These are phyloP conservation scores for Borovskyia barvae DNA, from an alignment of 208 protist genomes.

Conservation along the genomic window DNA sequence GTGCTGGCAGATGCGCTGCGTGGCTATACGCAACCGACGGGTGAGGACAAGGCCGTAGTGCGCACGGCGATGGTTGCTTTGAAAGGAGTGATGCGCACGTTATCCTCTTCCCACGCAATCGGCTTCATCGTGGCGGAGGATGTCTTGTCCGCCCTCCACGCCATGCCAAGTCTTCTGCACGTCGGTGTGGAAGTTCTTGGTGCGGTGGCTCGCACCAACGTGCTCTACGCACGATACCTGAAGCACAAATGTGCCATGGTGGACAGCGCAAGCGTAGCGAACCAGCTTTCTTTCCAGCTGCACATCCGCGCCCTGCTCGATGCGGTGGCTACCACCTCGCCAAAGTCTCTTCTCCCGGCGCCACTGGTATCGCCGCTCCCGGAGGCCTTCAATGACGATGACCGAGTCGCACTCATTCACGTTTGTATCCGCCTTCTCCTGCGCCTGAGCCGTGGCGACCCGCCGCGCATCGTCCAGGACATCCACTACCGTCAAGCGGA, in stretches of 20 bases:
- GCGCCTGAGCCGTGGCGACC: conserved; percentile 30
- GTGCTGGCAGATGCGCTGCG: conserved; percentile 43
- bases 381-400: too few species aligned
- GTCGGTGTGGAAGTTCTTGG: conserved; percentile 31
- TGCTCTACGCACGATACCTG: conserved; percentile 29
- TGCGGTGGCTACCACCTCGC: background rate
- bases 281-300: conserved; percentile 18
- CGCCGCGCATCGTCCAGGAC: conserved; percentile 27
- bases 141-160: conserved; percentile 31
- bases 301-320: conserved; percentile 24
- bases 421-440: conserved; percentile 24
- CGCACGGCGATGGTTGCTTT: conserved; percentile 59
- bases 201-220: conserved; percentile 32
- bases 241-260: conserved; percentile 20
- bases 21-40: conserved; percentile 36
- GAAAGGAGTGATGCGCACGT: conserved; percentile 37
- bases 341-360: background rate
- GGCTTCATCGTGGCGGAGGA: conserved; percentile 37
- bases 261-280: conserved; percentile 20
- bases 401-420: conserved; percentile 25
- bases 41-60: conserved; percentile 35
- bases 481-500: conserved; percentile 50
- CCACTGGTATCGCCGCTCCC: conserved; percentile 4
- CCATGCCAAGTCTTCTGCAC: conserved; percentile 36
- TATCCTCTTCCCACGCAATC: conserved; percentile 48